A percentile compares a stretch with the other conserved stretches of the same genome.
Conservation (phyloP, 306 rosid species). For the Benincasa hispida region DNA sequence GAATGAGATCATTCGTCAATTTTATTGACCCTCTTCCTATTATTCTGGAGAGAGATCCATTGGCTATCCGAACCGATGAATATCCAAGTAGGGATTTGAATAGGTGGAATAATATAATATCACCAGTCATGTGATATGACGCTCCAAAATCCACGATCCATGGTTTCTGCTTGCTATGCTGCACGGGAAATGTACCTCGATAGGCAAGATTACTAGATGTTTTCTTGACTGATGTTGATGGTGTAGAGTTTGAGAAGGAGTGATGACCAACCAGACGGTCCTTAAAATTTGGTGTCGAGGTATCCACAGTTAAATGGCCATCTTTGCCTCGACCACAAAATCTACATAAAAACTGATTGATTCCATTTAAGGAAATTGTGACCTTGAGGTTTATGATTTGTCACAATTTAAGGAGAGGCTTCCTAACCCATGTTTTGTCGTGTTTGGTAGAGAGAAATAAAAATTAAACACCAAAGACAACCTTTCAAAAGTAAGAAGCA, state of each 20-base stretch:
- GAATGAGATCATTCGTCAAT: too few species aligned
- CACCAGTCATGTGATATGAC: background rate
- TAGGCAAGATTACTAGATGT: background rate
- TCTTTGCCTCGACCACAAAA: background rate
- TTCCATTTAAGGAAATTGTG: background rate
- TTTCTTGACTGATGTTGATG: background rate
- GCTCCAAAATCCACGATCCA: background rate
- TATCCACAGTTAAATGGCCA: background rate
- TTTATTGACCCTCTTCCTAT: too few species aligned
- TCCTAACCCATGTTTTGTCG: too few species aligned
- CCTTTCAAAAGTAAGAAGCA: too few species aligned
- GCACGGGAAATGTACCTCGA: background rate
- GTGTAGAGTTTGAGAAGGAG: background rate
- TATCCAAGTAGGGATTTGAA: too few species aligned
- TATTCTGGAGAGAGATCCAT: too few species aligned
- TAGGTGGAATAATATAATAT: too few species aligned
- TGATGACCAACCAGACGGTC: background rate
- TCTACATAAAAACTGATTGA: too few species aligned
- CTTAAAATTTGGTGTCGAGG: background rate
- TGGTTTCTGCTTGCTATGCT: background rate
- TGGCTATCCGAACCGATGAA: too few species aligned
- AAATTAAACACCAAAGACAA: too few species aligned
- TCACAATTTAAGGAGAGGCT: background rate
- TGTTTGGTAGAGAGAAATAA: too few species aligned
- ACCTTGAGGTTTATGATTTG: background rate